These are phyloP conservation scores for Ampelomyces quisqualis DNA, from an alignment of 2,329 filamentous ascomycete species.

Conservation along the genomic window DNA sequence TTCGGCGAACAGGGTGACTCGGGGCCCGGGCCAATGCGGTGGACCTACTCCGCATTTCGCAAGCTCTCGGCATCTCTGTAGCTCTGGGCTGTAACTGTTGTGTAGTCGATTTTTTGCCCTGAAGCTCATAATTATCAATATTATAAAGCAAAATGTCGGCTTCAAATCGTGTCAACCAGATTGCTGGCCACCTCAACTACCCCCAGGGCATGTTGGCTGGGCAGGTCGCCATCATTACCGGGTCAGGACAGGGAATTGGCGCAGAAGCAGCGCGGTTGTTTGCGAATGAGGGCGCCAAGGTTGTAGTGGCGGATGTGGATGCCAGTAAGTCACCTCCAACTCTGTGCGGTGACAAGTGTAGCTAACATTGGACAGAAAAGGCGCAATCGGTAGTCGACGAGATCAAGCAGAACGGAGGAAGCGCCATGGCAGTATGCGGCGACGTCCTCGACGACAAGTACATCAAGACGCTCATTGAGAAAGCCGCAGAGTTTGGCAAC, in stretches of 20 bases:
- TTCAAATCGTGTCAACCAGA: slow-evolving; percentile 61
- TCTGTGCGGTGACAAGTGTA: background rate
- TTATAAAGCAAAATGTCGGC: slow-evolving; percentile 13
- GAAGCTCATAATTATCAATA: background rate
- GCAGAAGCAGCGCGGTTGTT: slow-evolving; percentile 80
- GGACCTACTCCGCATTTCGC: slow-evolving; percentile 19
- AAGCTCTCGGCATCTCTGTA: background rate
- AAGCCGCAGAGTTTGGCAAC: slow-evolving; percentile 74
- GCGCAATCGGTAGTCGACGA: slow-evolving; percentile 64
- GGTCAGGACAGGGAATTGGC: slow-evolving; percentile 82
- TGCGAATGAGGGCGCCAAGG: slow-evolving; percentile 83
- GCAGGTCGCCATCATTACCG: slow-evolving; percentile 85
- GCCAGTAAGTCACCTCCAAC: slow-evolving; percentile 49
- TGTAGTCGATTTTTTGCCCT: background rate
- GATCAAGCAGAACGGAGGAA: slow-evolving; percentile 68
- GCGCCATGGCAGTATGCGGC: slow-evolving; percentile 72
- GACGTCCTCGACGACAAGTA: slow-evolving; percentile 74
- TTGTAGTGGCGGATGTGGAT: slow-evolving; percentile 83
- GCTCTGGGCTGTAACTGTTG: background rate
- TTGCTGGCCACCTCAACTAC: slow-evolving; percentile 78
- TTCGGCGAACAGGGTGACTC: slow-evolving; percentile 5
- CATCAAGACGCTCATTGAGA: slow-evolving; percentile 69
- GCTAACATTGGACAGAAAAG: slow-evolving; percentile 58
- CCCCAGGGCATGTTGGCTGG: slow-evolving; percentile 75
- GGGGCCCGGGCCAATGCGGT: slow-evolving; percentile 14